Evolutionary conservation across 2,329 filamentous ascomycete species (phyloP).

Genomic region (Xylariaceae sp.): DNA sequence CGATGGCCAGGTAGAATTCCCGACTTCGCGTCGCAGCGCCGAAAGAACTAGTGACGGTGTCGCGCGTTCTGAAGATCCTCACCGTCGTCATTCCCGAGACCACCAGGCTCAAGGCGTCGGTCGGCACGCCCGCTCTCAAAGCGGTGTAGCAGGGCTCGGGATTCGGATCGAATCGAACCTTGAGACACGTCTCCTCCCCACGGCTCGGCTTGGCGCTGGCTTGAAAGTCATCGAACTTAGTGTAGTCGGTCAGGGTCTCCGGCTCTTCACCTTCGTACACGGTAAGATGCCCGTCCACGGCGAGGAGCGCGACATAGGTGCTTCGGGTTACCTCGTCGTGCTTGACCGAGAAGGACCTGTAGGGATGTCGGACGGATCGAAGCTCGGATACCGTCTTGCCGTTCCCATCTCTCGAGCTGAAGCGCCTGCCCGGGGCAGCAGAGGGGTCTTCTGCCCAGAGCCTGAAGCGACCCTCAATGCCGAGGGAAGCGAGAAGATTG

Average conservation of each 20-base stretch:
- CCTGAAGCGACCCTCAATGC: constrained; percentile 86
- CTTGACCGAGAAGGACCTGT: constrained; percentile 84
- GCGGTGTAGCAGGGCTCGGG: constrained; percentile 77
- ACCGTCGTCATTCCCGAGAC: constrained; percentile 85
- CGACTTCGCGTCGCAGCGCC: constrained; percentile 62
- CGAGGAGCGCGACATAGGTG: constrained; percentile 83
- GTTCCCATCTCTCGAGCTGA: constrained; percentile 62
- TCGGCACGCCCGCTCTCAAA: constrained; percentile 77
- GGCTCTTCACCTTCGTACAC: constrained; percentile 86
- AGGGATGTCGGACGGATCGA: constrained; percentile 64
- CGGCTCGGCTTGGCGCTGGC: constrained; percentile 71
- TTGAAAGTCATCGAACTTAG: constrained; percentile 73
- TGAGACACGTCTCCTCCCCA: constrained; percentile 86
- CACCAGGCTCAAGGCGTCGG: constrained; percentile 77
- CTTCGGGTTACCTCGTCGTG: constrained; percentile 77
- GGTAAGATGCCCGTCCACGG: constrained; percentile 76
- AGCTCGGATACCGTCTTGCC: constrained; percentile 58
- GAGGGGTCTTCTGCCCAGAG: constrained; percentile 91
- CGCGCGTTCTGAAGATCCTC: constrained; percentile 77
- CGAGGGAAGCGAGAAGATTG: constrained; percentile 83
- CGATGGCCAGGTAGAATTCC: constrained; percentile 83
- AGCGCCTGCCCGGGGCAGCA: constrained; percentile 78
- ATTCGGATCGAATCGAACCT: constrained; percentile 86
- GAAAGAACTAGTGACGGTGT: constrained; percentile 55
- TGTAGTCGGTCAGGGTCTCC: constrained; percentile 78